phyloP scores from a whole-genome alignment of 2,329 filamentous ascomycete species.

The Beauveria australis region DNA sequence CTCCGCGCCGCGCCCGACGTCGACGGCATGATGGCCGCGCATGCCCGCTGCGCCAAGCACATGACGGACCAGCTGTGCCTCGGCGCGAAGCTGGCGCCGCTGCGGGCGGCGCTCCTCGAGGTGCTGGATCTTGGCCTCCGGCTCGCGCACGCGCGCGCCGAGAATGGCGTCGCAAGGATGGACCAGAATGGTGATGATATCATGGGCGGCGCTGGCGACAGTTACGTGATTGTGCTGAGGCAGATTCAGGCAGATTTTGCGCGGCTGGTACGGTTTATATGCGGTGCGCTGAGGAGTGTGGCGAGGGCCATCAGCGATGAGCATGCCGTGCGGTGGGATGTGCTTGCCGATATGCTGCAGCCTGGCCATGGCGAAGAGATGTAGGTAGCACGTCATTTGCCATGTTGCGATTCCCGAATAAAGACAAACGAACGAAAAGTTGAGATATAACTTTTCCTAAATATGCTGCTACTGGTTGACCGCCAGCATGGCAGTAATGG shows the following conservation, averaged over 20 bases:
- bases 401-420: neutral
- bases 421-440: neutral
- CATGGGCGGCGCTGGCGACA: conserved; percentile 18
- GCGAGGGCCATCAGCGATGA: conserved; percentile 58
- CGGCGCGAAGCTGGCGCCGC: conserved; percentile 54
- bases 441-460: neutral
- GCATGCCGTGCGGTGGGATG: conserved; percentile 55
- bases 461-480: neutral
- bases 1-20: conserved; percentile 57
- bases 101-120: conserved; percentile 60
- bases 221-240: conserved; percentile 42
- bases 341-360: conserved; percentile 66
- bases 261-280: conserved; percentile 55
- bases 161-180: conserved; percentile 21
- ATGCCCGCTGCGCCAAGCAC: conserved; percentile 49
- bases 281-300: conserved; percentile 60
- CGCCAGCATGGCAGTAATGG: too few relatives aligned
- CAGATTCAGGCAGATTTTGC: conserved; percentile 52
- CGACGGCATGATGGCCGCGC: conserved; percentile 64
- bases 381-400: neutral
- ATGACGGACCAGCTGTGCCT: conserved; percentile 59
- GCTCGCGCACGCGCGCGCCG: conserved; percentile 45
- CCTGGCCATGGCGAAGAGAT: conserved; percentile 5
- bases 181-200: conserved; percentile 29
- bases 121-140: conserved; percentile 62